phyloP scores from a whole-genome alignment of 768 basidiomycete species.

The Dendrothele bispora region DNA sequence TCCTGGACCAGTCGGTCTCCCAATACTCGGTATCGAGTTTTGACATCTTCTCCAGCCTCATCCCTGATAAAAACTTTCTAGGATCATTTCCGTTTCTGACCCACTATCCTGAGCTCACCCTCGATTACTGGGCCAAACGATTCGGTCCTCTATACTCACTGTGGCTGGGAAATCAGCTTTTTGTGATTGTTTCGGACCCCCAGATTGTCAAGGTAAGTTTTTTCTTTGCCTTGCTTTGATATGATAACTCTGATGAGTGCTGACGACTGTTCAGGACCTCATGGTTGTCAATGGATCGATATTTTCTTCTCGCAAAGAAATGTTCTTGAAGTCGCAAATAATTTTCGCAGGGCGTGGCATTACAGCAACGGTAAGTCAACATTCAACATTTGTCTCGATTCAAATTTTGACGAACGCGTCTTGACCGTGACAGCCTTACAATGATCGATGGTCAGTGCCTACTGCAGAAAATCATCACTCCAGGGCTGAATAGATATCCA shows the following conservation, averaged over 20 bases:
- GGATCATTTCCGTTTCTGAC: slow-evolving; percentile 40
- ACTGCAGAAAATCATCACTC: background rate
- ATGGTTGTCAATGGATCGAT: slow-evolving; percentile 44
- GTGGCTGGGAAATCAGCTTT: slow-evolving; percentile 47
- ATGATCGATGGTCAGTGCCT: slow-evolving; percentile 3
- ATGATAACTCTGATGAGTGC: no score
- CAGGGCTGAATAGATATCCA: slow-evolving; percentile 7
- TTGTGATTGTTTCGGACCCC: slow-evolving; percentile 45
- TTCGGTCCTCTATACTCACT: slow-evolving; percentile 46
- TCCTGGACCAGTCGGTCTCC: no score
- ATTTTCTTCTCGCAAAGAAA: slow-evolving; percentile 47
- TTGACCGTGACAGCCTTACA: background rate
- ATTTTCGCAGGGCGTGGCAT: slow-evolving; percentile 44
- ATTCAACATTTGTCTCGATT: no score
- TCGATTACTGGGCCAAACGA: slow-evolving; percentile 41
- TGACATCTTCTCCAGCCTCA: no score
- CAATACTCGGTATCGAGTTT: no score
- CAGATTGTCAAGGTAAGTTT: no score
- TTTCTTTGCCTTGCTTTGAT: no score
- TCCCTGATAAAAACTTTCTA: slow-evolving; percentile 10
- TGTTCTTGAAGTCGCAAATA: slow-evolving; percentile 44
- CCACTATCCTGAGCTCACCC: slow-evolving; percentile 40
- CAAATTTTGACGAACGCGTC: slow-evolving; percentile 36
- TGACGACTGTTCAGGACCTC: slow-evolving; percentile 45
- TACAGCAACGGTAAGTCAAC: no score